A percentile compares a stretch with the other conserved stretches of the same genome.
phyloP scores from a whole-genome alignment of 108 stramenopile species.

The Fragilaria crotonensis region DNA sequence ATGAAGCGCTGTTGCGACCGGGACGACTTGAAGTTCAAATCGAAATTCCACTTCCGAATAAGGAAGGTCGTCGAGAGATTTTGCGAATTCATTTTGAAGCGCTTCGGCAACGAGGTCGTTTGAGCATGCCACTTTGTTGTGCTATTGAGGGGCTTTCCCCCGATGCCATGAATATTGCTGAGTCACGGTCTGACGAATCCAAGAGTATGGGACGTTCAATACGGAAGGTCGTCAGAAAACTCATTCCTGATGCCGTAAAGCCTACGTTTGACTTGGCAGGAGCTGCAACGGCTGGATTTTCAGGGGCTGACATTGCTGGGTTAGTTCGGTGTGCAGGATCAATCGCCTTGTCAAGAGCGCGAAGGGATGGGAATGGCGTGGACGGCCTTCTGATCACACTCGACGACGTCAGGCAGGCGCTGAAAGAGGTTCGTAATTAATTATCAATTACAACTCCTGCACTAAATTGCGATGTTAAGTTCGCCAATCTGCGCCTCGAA shows the following conservation, averaged over 20 bases:
- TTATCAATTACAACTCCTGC: slow-evolving; percentile 3
- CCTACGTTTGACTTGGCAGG: slow-evolving; percentile 52
- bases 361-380: slow-evolving; percentile 59
- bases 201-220: too few species aligned
- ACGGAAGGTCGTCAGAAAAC: slow-evolving; percentile 20
- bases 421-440: slow-evolving; percentile 63
- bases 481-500: too few species aligned
- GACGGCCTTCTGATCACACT: slow-evolving; percentile 63
- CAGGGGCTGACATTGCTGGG: slow-evolving; percentile 89
- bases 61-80: slow-evolving; percentile 49
- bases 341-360: slow-evolving; percentile 52
- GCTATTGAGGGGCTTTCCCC: slow-evolving; percentile 84
- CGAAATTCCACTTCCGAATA: slow-evolving; percentile 66
- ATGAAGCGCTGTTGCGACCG: slow-evolving; percentile 71
- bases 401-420: slow-evolving; percentile 68
- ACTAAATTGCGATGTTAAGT: too few species aligned
- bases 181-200: too few species aligned
- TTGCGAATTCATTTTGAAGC: slow-evolving; percentile 66
- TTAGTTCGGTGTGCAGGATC: slow-evolving; percentile 84
- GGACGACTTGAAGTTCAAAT: slow-evolving; percentile 82
- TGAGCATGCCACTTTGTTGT: slow-evolving; percentile 62
- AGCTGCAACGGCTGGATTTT: slow-evolving; percentile 58
- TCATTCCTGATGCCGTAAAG: too few species aligned
- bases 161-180: neutral
- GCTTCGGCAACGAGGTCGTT: slow-evolving; percentile 44